Evolutionary conservation across 2,329 filamentous ascomycete species (phyloP).

Genomic region (Trichoderma sp.): DNA sequence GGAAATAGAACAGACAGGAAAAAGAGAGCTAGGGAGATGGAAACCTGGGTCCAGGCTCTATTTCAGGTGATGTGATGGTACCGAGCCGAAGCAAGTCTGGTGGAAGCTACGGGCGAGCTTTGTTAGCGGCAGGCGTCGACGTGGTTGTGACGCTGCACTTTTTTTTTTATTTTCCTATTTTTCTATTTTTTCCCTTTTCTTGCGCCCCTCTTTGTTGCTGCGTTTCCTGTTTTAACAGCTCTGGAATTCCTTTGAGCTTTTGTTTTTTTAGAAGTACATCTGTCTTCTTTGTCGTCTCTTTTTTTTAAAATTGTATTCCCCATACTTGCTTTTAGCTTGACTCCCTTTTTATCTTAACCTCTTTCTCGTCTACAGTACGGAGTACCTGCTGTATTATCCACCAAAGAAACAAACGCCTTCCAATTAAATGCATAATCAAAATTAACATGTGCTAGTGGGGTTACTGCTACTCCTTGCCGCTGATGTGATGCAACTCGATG

Average conservation of each 20-base stretch:
- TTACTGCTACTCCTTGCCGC: slow-evolving; percentile 2
- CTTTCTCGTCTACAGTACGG: not conserved
- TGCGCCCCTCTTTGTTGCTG: slow-evolving; percentile 23
- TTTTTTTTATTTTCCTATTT: slow-evolving; percentile 8
- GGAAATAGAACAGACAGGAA: not conserved
- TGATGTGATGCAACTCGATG: slow-evolving; percentile 23
- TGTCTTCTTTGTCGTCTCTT: not conserved
- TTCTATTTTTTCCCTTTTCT: not conserved
- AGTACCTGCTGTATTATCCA: not conserved
- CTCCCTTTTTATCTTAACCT: not conserved
- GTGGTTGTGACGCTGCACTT: slow-evolving; percentile 27
- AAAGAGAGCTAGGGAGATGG: slow-evolving; percentile 21
- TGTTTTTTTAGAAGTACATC: not conserved
- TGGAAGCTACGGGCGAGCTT: slow-evolving; percentile 24
- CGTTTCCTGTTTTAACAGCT: slow-evolving; percentile 4
- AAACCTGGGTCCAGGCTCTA: slow-evolving; percentile 11
- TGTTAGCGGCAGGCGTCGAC: slow-evolving; percentile 28
- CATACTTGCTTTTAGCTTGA: not conserved
- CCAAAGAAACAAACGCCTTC: not conserved
- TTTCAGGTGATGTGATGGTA: slow-evolving; percentile 20
- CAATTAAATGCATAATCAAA: slow-evolving; percentile 9
- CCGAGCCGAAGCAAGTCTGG: not conserved
- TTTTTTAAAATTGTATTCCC: not conserved
- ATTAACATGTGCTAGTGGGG: slow-evolving; percentile 29
- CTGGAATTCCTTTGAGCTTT: not conserved